Percentiles rank a stretch among this genome's conserved stretches.
These are phyloP conservation scores for Pichia sp. DNA, from an alignment of 1,139 yeast genomes.

Conservation along the genomic window DNA sequence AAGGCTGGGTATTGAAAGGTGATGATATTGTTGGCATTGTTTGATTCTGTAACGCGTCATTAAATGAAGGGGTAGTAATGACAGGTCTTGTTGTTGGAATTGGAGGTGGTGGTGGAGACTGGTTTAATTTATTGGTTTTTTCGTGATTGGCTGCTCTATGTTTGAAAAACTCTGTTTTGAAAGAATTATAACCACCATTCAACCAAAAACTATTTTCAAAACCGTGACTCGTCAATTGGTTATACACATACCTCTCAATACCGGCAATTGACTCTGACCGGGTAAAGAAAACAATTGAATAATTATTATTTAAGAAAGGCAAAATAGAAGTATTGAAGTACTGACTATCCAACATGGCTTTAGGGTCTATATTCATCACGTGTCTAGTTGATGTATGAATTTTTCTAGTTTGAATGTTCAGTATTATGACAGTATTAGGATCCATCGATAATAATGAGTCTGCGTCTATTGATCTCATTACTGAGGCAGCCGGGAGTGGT, in stretches of 20 bases:
- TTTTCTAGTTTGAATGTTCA: conserved; percentile 10
- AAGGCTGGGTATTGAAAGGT: no score
- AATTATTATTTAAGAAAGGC: conserved; percentile 7
- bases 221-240: neutral
- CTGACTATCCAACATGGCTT: neutral
- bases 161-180: conserved; percentile 4
- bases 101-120: conserved; percentile 9
- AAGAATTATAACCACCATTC: conserved; percentile 16
- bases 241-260: conserved; percentile 5
- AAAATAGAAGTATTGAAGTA: conserved; percentile 5
- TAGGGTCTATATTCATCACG: conserved; percentile 11
- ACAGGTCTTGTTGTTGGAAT: conserved; percentile 5
- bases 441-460: conserved; percentile 1
- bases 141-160: neutral
- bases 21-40: no score
- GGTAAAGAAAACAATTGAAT: conserved; percentile 15
- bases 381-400: conserved; percentile 6
- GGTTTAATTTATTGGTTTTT: no score
- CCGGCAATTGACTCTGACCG: conserved; percentile 8
- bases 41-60: no score
- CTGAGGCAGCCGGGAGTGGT: neutral
- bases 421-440: conserved; percentile 1
- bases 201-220: conserved; percentile 15
- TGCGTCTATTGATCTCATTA: conserved; percentile 2
- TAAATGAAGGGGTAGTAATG: neutral